Conservation (phyloP, 1,284 basidiomycete genomes). For the Peniophora sp. region DNA sequence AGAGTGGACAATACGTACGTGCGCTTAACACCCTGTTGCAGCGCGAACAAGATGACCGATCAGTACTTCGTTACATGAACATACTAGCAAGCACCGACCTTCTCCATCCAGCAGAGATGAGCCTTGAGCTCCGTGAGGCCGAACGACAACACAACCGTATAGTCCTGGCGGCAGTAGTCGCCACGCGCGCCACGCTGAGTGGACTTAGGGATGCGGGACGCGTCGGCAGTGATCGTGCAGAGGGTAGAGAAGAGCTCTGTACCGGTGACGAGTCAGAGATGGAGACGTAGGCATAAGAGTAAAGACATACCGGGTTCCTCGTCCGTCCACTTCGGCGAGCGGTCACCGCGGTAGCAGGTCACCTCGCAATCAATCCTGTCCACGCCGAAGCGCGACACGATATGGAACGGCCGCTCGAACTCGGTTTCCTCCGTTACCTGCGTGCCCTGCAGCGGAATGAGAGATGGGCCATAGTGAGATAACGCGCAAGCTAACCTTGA, state of each 20-base stretch:
- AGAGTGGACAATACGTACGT: too few relatives aligned
- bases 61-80: background rate
- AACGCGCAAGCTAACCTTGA: constrained; percentile 1
- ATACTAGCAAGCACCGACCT: background rate
- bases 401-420: background rate
- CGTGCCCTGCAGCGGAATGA: background rate
- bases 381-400: background rate
- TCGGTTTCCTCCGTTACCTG: background rate
- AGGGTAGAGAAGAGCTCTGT: background rate
- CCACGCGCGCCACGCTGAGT: background rate
- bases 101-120: background rate
- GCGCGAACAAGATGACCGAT: background rate
- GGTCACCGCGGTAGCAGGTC: background rate
- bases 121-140: background rate
- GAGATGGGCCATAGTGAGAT: too few relatives aligned
- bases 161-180: background rate
- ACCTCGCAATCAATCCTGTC: background rate
- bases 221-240: background rate
- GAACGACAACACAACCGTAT: background rate
- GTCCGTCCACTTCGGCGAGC: background rate
- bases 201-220: background rate
- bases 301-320: background rate
- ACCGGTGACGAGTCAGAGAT: too few relatives aligned
- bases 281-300: background rate
- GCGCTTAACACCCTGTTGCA: background rate